Conservation (phyloP, 441 rosid genomes). For the Adansonia gregorii region DNA sequence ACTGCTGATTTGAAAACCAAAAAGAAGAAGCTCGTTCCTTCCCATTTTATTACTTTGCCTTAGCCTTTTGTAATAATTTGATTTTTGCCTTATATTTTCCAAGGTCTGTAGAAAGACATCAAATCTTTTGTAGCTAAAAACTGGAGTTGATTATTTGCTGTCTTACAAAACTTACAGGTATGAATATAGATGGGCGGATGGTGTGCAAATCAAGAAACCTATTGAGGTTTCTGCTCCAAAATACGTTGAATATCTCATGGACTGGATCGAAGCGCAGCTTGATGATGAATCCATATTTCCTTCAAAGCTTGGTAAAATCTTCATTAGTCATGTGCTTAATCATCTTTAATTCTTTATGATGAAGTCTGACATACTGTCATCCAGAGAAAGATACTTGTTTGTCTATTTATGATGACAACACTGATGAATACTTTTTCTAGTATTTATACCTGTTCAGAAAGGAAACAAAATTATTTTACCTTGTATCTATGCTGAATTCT, state of each 20-base stretch:
- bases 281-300: slow-evolving; percentile 97
- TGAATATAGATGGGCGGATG: slow-evolving; percentile 99
- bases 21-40: no score
- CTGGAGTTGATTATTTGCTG: slow-evolving; percentile 26
- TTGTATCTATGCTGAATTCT: background rate
- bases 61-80: background rate
- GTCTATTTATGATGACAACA: slow-evolving; percentile 13
- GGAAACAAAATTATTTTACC: background rate
- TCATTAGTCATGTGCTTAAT: slow-evolving; percentile 14
- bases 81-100: slow-evolving; percentile 3
- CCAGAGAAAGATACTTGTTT: background rate
- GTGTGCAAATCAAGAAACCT: slow-evolving; percentile 95
- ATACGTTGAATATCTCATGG: slow-evolving; percentile 97
- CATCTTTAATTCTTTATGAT: background rate
- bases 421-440: background rate
- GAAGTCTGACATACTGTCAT: slow-evolving; percentile 10
- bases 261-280: slow-evolving; percentile 95
- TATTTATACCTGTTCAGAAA: background rate
- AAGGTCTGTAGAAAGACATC: background rate
- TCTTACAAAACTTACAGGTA: slow-evolving; percentile 53
- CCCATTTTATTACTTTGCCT: background rate
- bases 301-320: slow-evolving; percentile 83
- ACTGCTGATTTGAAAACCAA: no score
- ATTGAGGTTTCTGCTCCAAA: slow-evolving; percentile 98
- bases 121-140: background rate